These are phyloP conservation scores for Eutypella sp. DNA, from an alignment of 2,329 filamentous ascomycete genomes.

Conservation along the genomic window DNA sequence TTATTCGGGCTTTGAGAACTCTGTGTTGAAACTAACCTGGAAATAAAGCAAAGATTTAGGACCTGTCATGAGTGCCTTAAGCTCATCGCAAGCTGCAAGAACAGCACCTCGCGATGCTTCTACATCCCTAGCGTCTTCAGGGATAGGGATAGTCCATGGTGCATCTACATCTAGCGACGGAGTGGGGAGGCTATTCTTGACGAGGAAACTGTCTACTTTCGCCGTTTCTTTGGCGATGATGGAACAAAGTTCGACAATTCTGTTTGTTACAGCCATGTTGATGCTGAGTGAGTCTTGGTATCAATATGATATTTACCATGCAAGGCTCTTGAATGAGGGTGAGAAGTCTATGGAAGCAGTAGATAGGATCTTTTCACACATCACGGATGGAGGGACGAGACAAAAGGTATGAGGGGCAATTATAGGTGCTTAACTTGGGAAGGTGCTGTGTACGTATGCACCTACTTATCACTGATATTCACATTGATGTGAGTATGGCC, in stretches of 20 bases:
- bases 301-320: too few species aligned
- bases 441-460: too few species aligned
- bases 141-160: conserved; percentile 8
- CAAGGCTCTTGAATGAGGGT: too few species aligned
- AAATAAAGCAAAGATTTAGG: conserved; percentile 10
- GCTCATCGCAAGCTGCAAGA: conserved; percentile 13
- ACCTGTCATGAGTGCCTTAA: conserved; percentile 15
- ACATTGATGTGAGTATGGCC: too few species aligned
- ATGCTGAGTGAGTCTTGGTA: too few species aligned
- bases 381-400: too few species aligned
- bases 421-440: too few species aligned
- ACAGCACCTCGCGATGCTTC: conserved; percentile 8
- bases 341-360: too few species aligned
- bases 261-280: conserved; percentile 6
- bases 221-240: conserved; percentile 11
- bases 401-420: too few species aligned
- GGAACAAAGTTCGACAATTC: conserved; percentile 12
- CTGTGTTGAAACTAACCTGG: conserved; percentile 1
- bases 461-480: too few species aligned
- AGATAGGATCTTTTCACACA: too few species aligned
- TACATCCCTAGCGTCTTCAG: conserved; percentile 7
- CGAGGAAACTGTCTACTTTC: conserved; percentile 8
- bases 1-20: not conserved
- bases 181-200: conserved; percentile 5
- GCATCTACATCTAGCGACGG: conserved; percentile 11